Conservation (phyloP, 1,284 basidiomycete species). For the Cutaneotrichosporon cyanovorans region DNA sequence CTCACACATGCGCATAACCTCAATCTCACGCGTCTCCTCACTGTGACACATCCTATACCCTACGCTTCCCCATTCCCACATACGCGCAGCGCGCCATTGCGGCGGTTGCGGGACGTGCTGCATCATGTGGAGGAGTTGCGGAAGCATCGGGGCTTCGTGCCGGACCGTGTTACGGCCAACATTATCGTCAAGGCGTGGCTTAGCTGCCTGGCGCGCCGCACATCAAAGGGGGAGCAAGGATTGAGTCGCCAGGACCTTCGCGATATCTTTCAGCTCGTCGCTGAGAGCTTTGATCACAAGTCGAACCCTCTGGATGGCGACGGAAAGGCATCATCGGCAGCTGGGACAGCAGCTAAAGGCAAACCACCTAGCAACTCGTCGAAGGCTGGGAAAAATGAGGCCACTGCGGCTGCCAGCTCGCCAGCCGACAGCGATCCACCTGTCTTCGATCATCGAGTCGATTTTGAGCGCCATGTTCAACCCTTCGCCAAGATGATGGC, state of each 20-base stretch:
- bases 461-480: constrained; percentile 21
- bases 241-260: constrained; percentile 5
- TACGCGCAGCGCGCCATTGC: constrained; percentile 5
- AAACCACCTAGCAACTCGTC: not conserved
- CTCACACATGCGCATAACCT: constrained; percentile 15
- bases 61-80: constrained; percentile 2
- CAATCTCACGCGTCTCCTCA: constrained; percentile 9
- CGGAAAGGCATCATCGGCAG: not conserved
- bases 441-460: constrained; percentile 6
- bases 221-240: constrained; percentile 3
- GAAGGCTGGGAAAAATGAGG: not conserved
- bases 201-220: constrained; percentile 3
- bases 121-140: constrained; percentile 25
- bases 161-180: constrained; percentile 37
- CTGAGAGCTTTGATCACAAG: constrained; percentile 7
- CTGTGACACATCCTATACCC: constrained; percentile 5
- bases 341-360: no score
- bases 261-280: constrained; percentile 16
- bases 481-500: constrained; percentile 30
- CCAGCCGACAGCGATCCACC: not conserved
- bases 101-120: constrained; percentile 28
- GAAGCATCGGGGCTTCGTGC: constrained; percentile 27
- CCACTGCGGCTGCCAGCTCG: not conserved
- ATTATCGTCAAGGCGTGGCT: constrained; percentile 39
- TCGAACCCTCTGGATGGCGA: not conserved